These are phyloP conservation scores for Trametes hirsuta DNA, from an alignment of 1,284 basidiomycete genomes.

Conservation along the genomic window DNA sequence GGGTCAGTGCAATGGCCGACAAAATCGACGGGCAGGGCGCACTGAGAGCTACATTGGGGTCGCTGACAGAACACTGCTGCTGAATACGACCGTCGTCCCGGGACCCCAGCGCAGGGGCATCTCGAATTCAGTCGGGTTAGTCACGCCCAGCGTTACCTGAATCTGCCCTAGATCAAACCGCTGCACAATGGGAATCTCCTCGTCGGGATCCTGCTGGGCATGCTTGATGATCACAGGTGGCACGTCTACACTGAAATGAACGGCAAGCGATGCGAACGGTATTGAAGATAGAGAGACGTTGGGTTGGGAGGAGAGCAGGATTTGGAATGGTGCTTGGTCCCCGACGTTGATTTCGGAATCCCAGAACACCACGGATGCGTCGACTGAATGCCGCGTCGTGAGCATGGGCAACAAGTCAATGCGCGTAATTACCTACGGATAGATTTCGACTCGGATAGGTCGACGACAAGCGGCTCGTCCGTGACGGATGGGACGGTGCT, in stretches of 20 bases:
- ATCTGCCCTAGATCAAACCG: conserved; percentile 49
- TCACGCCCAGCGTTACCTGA: conserved; percentile 19
- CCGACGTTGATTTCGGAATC: conserved; percentile 58
- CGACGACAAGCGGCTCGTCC: conserved; percentile 59
- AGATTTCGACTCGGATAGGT: conserved; percentile 62
- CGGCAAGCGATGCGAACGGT: conserved; percentile 58
- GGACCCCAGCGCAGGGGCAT: conserved; percentile 59
- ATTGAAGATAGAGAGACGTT: conserved; percentile 52
- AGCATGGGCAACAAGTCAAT: not conserved
- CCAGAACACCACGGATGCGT: conserved; percentile 74
- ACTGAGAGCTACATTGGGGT: conserved; percentile 54
- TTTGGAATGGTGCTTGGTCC: conserved; percentile 72
- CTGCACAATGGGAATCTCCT: conserved; percentile 31
- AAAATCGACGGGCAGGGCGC: conserved; percentile 6
- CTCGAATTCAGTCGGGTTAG: conserved; percentile 31
- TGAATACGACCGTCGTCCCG: conserved; percentile 55
- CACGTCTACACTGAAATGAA: conserved; percentile 55
- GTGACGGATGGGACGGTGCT: conserved; percentile 66
- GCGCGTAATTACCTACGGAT: conserved; percentile 52
- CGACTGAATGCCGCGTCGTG: conserved; percentile 48
- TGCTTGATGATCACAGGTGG: conserved; percentile 55
- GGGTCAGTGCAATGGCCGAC: not conserved
- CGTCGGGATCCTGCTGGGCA: conserved; percentile 11
- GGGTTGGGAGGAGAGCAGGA: conserved; percentile 57
- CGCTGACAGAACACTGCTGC: conserved; percentile 56